Evolutionary conservation across 2,329 filamentous ascomycete genomes (phyloP), one percentile per base, ranked within the genome.

Genomic region (Aspergillus terreus): DNA sequence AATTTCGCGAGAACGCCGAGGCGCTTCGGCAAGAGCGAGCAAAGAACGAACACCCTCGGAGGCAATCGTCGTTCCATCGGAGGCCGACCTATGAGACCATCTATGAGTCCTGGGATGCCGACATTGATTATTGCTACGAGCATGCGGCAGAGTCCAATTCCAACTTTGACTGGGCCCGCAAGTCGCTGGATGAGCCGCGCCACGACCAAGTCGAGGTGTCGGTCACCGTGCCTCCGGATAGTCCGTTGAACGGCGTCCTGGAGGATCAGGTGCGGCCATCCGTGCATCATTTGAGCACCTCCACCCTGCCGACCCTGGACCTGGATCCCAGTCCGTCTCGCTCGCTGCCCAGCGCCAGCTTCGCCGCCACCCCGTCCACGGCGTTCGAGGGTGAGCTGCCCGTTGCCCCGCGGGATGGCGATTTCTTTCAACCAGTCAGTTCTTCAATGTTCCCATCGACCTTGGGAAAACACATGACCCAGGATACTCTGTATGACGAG

Each of bases 91-190:
- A 63, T 40, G 66, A 67, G 27, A 64, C 65, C 30, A 58, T 69
- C 33, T 67, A 66, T 50, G 68, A 69, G 43, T 78, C 77, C 1
- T 85, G 82, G 82, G 82, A 85, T 59, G 81, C 82, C 36, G 81
- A 83, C 53, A 80, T 85, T 50, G 82, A 84, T 57, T 84, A 80
- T 59, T 82, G 80, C 59, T 84, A 84, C 58, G 78, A 83, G 54
- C 78, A 82, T 61, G 80, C 79, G 23, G 77, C 81, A 5, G 82
- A 84, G 64, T 81, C 82, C 1, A 78, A 80, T 47, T 83, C 79
- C 56, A 75, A 85, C 55, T 83, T 82, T 51, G 79, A 84, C 52
- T 84, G 82, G 81, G 72, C 77, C 50, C 70, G 62, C 46, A 61
- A 55, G 46, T 64, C 70, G 44, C 27, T 71, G 5, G 69, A 73